Percentiles rank a stretch among this genome's conserved stretches.
Conservation (phyloP, 1,284 basidiomycete species). For the Naganishia sp. region DNA sequence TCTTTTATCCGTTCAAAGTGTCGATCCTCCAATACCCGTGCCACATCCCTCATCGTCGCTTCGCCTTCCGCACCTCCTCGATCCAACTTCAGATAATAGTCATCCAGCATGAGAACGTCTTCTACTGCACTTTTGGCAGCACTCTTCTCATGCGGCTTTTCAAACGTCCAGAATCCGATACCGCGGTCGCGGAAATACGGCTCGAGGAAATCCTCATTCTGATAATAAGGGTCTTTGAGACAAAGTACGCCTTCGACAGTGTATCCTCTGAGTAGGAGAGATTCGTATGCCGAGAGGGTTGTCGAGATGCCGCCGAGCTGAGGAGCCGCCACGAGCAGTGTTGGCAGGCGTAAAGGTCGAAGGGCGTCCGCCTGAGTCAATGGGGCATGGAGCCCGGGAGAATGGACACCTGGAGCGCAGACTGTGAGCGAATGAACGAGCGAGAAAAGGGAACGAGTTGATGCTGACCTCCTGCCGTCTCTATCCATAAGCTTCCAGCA, state of each 20-base stretch:
- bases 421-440: conserved; percentile 8
- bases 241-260: conserved; percentile 83
- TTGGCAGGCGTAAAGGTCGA: conserved; percentile 80
- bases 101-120: conserved; percentile 63
- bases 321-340: conserved; percentile 82
- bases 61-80: conserved; percentile 34
- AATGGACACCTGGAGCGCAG: conserved; percentile 74
- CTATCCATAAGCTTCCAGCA: conserved; percentile 74
- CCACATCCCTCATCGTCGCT: conserved; percentile 59
- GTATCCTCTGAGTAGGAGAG: conserved; percentile 84
- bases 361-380: conserved; percentile 83
- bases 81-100: conserved; percentile 65
- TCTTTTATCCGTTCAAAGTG: conserved; percentile 68
- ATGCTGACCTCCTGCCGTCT: conserved; percentile 82
- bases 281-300: conserved; percentile 90
- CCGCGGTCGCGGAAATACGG: conserved; percentile 72
- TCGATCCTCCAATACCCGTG: conserved; percentile 65
- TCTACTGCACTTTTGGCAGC: conserved; percentile 63
- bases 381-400: conserved; percentile 76
- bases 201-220: conserved; percentile 78
- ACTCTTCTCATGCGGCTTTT: conserved; percentile 47
- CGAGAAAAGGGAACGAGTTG: conserved; percentile 1
- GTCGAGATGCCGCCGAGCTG: conserved; percentile 93
- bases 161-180: conserved; percentile 45
- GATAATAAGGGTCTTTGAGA: conserved; percentile 83